Conservation (phyloP, 768 basidiomycete species). For the Rhizopogon sp. region DNA sequence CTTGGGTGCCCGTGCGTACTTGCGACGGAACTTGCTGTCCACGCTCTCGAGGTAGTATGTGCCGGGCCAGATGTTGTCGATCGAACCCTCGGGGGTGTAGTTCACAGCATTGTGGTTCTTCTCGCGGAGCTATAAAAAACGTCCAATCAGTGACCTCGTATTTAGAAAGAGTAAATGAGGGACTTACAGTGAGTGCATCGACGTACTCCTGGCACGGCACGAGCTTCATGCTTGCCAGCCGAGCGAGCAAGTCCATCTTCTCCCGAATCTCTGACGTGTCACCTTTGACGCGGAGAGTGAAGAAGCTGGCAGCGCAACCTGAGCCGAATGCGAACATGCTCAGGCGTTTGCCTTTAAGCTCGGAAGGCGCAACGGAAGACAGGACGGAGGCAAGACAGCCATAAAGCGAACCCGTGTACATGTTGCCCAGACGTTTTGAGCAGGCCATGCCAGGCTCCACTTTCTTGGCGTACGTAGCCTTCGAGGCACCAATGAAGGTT, state of each 20-base stretch:
- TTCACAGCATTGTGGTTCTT: constrained; percentile 89
- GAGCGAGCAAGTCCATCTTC: constrained; percentile 76
- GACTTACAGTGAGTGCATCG: constrained; percentile 65
- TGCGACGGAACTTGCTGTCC: constrained; percentile 88
- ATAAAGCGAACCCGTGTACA: constrained; percentile 96
- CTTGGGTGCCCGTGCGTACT: constrained; percentile 55
- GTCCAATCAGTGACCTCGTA: background rate
- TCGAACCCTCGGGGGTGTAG: constrained; percentile 79
- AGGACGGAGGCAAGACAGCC: constrained; percentile 89
- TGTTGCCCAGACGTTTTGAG: constrained; percentile 92
- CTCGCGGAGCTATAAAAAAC: constrained; percentile 76
- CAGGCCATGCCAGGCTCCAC: constrained; percentile 82
- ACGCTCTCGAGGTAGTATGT: constrained; percentile 89
- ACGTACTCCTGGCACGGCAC: constrained; percentile 92
- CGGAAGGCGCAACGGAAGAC: constrained; percentile 62
- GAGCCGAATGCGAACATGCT: constrained; percentile 96
- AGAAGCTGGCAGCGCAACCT: constrained; percentile 95
- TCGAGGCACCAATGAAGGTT: constrained; percentile 80
- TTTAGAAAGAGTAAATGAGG: background rate
- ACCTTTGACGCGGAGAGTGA: constrained; percentile 80
- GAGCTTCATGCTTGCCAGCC: constrained; percentile 83
- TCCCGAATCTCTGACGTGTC: constrained; percentile 76
- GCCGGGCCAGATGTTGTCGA: constrained; percentile 93
- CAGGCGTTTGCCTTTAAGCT: constrained; percentile 78
- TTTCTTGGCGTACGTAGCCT: constrained; percentile 66